Percentiles rank a stretch among this genome's conserved stretches.
Evolutionary conservation across 2,329 filamentous ascomycete genomes (phyloP).

Genomic region (Sporothrix curviconia): DNA sequence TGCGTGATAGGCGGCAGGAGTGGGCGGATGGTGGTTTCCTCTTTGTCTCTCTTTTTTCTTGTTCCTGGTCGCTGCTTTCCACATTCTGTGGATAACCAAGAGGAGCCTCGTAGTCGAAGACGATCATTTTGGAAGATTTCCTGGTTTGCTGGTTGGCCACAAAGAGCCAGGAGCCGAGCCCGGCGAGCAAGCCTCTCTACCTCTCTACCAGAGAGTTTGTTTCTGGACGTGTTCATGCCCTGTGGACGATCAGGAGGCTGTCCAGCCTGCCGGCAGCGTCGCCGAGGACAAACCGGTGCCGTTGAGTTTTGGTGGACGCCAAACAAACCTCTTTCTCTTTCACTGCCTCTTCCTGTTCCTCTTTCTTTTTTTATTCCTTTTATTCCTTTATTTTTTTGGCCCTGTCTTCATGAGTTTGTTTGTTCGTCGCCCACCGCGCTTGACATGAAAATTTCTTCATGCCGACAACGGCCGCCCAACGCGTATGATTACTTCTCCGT

Average conservation of each 20-base stretch:
- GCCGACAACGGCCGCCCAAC: background rate
- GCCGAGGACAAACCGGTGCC: background rate
- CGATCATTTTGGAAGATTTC: too few species aligned
- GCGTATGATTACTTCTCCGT: slow-evolving; percentile 6
- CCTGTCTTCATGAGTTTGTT: background rate
- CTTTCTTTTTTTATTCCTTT: background rate
- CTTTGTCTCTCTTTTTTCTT: background rate
- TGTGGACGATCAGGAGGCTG: slow-evolving; percentile 1
- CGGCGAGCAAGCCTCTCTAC: too few species aligned
- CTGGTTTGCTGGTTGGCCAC: slow-evolving; percentile 8
- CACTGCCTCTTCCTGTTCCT: background rate
- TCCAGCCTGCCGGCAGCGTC: slow-evolving; percentile 2
- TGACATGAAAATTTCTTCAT: background rate
- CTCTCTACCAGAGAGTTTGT: background rate
- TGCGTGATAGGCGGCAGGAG: slow-evolving; percentile 7
- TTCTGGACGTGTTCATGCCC: background rate
- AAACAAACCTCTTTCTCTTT: background rate
- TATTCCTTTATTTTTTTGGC: background rate
- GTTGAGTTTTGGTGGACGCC: background rate
- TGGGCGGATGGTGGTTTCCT: background rate
- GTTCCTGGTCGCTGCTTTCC: background rate
- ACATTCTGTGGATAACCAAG: background rate
- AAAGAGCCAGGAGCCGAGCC: too few species aligned
- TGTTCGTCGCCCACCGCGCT: background rate
- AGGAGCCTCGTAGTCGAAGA: too few species aligned